Conservation (phyloP, 192 early-diverging fungal genomes). For the Backusella macrospora region DNA sequence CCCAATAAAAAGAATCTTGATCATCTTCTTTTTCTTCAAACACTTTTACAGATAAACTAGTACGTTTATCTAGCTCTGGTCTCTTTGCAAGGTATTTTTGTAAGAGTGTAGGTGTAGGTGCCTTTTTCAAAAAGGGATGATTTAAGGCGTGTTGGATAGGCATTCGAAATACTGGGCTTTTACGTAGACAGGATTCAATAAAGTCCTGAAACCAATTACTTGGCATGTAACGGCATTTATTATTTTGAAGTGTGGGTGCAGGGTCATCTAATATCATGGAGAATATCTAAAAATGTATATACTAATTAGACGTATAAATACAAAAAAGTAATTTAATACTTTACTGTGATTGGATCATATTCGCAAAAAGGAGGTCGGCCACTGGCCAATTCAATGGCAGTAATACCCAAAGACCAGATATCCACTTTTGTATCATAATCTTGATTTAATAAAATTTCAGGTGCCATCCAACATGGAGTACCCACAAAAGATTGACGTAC, state of each 20-base stretch:
- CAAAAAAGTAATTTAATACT: neutral
- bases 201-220: conserved; percentile 24
- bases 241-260: conserved; percentile 20
- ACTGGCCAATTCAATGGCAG: conserved; percentile 41
- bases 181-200: conserved; percentile 24
- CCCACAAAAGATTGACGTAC: conserved; percentile 65
- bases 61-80: conserved; percentile 17
- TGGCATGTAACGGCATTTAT: neutral
- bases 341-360: conserved; percentile 39
- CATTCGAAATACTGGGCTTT: conserved; percentile 18
- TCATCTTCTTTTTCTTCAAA: neutral
- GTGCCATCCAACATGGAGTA: conserved; percentile 64
- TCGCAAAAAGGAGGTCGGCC: conserved; percentile 43
- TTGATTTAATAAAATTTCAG: conserved; percentile 42
- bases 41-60: neutral
- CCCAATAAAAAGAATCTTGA: neutral
- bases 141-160: conserved; percentile 11
- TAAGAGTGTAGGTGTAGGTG: neutral
- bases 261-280: conserved; percentile 21
- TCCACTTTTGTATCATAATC: conserved; percentile 51
- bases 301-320: neutral
- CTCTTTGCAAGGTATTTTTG: conserved; percentile 17
- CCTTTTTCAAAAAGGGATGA: conserved; percentile 34
- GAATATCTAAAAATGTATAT: conserved; percentile 27
- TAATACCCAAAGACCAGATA: conserved; percentile 52